Evolutionary conservation across 1,284 basidiomycete species (phyloP), one percentile per base, ranked within the genome.

Genomic region (Tausonia pullulans): DNA sequence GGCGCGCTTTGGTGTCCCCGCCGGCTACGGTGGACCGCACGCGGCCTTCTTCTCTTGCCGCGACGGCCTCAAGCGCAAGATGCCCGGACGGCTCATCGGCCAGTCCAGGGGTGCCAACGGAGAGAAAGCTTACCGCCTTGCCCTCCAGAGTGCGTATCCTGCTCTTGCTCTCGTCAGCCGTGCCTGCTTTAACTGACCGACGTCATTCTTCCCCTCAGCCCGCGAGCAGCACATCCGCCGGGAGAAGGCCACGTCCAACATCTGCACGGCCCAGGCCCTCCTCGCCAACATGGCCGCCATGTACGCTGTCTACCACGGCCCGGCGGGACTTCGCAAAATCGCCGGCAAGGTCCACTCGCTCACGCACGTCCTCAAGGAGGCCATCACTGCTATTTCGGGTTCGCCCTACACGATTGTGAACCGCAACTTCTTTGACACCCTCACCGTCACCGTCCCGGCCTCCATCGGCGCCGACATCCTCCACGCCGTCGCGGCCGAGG

Each of bases 261-360:
- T 95, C 68, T 95, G 91, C 74, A 94, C 92, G 9, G 78, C 77
- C 70, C 92, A 97, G 77, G 93, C 91, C 0, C 83, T 97, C 16
- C 86, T 97, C 48, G 93, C 93, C 59, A 97, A 97, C 77, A 94
- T 95, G 87, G 89, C 93, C 13, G 90, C 92, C 52, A 95, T 96
- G 92, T 96, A 94, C 74, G 90, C 95, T 6, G 86, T 98, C 56
- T 98, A 96, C 76, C 96, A 98, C 73, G 95, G 95, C 27, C 90
- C 96, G 1, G 81, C 82, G 54, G 94, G 94, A 64, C 81, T 98
- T 44, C 81, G 81, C 69, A 84, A 84, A 62, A 98, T 98, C 69
- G 94, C 93, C 45, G 81, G 84, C 74, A 92, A 90, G 77, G 88
- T 96, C 39, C 92, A 98, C 76, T 82, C 84, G n/a, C 84, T 92